Conservation (phyloP, 352 stramenopile species). For the Phytophthora pluvialis region DNA sequence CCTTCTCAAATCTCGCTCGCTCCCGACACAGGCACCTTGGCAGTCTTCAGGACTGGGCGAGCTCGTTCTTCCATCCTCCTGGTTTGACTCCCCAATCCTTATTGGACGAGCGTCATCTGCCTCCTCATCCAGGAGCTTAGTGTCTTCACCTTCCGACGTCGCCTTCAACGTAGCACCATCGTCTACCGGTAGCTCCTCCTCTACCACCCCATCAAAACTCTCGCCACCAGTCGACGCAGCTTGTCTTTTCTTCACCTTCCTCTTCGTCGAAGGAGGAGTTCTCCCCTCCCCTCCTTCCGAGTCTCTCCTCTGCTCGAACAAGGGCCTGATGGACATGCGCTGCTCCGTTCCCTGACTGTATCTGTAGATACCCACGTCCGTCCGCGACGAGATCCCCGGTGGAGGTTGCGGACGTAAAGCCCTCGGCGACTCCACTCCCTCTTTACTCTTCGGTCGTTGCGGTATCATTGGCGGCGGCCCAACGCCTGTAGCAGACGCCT, state of each 20-base stretch:
- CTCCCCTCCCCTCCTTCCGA: conserved; percentile 30
- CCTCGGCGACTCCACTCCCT: conserved; percentile 35
- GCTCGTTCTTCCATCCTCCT: conserved; percentile 16
- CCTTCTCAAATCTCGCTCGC: neutral
- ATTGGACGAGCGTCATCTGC: neutral
- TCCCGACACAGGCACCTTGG: neutral
- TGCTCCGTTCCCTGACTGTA: conserved; percentile 62
- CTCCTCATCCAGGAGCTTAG: neutral
- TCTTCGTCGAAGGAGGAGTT: conserved; percentile 31
- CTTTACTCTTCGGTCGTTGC: conserved; percentile 22
- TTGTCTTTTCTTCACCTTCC: conserved; percentile 21
- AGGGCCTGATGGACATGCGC: conserved; percentile 71
- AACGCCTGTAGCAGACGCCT: neutral
- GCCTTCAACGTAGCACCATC: no score
- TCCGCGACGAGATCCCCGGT: conserved; percentile 47
- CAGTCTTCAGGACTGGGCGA: conserved; percentile 14
- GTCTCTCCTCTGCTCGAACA: conserved; percentile 69
- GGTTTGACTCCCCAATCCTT: conserved; percentile 6
- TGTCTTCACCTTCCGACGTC: conserved; percentile 1
- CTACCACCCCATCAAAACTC: neutral
- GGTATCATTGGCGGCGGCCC: neutral
- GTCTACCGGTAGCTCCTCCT: neutral
- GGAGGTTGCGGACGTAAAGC: conserved; percentile 45
- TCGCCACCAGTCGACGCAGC: neutral
- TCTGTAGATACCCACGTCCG: conserved; percentile 66